phyloP scores from a whole-genome alignment of 129 eudicot genomes.

The Ambrosia trifida region DNA sequence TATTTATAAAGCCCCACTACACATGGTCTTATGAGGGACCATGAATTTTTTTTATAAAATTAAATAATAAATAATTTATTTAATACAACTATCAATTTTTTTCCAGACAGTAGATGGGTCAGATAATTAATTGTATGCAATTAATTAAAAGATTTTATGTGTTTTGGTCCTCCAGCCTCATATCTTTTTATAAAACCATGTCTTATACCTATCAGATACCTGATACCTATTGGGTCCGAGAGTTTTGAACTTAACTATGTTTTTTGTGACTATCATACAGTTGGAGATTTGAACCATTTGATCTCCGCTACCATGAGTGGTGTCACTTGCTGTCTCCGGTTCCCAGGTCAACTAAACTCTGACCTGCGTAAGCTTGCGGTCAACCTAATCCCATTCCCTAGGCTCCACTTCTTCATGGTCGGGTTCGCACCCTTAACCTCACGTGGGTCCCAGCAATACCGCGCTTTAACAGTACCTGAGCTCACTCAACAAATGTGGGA shows the following conservation, averaged over 20 bases:
- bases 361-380: constrained; percentile 82
- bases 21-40: too few relatives aligned
- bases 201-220: too few relatives aligned
- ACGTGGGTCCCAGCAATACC: constrained; percentile 84
- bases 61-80: not conserved
- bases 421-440: constrained; percentile 76
- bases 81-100: not conserved
- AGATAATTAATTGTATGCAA: not conserved
- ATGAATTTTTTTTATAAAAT: not conserved
- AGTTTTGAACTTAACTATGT: not conserved
- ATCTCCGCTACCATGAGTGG: constrained; percentile 90
- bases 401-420: constrained; percentile 80
- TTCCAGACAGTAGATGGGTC: not conserved
- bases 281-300: constrained; percentile 81
- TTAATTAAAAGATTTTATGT: too few relatives aligned
- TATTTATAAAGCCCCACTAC: too few relatives aligned
- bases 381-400: constrained; percentile 77
- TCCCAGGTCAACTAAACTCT: constrained; percentile 79
- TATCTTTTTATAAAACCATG: too few relatives aligned
- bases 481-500: constrained; percentile 92
- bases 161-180: too few relatives aligned
- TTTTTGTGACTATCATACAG: constrained; percentile 30
- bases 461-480: constrained; percentile 74
- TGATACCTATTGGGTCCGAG: too few relatives aligned
- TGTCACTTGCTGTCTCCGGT: constrained; percentile 85